Evolutionary conservation across 805 yeast species (phyloP), one percentile per base, ranked within the genome.

Genomic region (Candida manassasensis): DNA sequence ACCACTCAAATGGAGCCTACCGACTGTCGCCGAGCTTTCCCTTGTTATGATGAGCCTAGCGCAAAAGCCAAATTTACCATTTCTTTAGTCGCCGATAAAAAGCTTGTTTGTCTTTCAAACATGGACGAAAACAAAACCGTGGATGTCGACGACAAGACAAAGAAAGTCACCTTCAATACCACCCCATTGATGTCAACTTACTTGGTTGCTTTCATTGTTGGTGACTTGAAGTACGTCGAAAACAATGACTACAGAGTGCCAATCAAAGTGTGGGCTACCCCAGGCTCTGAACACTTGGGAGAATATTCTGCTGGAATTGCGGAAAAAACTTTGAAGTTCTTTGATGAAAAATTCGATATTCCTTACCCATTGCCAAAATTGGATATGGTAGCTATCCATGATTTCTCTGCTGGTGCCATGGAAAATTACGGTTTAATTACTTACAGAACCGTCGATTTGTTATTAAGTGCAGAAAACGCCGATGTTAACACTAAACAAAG

Each of bases 1-100:
- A 80, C 89, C 30, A 83, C 94, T 29, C 95, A 84, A 61, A 80
- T 84, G 77, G 94, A 84, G 63, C 80, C 94, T 16, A 81, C 90
- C 14, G 93, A 84, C 53, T 85, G 90, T 48, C 77, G 95, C 50
- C 73, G 87, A 50, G 93, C 93, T 7, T 84, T 84, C 71, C 95
- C 95, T 21, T 83, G 84, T 53, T 82, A 80, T 50, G 95, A 84
- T 59, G 93, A 84, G 56, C 94, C 95, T 15, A 77, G 84, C 38
- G 70, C 81, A 40, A 84, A 84, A 63, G 86, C 93, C 16, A 68
- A 77, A 34, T 84, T 81, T 50, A 81, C 77, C 38, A 67, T 84
- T 39, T 63, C 79, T 25, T 67, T 84, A 53, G 67, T 81, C 39
- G 73, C 83, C 32, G 71, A 70, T 44, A 63, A 67, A 43, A 55